Conservation (phyloP, 495 filamentous ascomycete genomes). For the Penicillium argentinense region DNA sequence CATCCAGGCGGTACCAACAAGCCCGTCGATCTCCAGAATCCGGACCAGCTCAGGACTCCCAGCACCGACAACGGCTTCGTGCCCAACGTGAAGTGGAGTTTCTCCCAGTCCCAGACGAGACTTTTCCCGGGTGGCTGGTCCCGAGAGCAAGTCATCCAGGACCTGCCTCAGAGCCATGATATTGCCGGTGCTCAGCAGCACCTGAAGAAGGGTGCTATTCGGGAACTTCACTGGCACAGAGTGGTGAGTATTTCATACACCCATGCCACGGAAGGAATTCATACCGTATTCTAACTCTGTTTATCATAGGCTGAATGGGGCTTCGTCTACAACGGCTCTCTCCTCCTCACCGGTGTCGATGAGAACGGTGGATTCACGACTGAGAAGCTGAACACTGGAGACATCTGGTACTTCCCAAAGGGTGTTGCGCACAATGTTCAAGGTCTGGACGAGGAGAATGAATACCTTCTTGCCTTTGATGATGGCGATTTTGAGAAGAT, state of each 20-base stretch:
- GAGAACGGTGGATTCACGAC: conserved; percentile 57
- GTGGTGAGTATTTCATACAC: conserved; percentile 41
- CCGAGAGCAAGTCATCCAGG: conserved; percentile 61
- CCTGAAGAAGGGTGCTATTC: conserved; percentile 59
- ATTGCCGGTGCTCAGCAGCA: conserved; percentile 65
- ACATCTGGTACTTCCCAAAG: conserved; percentile 70
- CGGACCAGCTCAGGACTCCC: conserved; percentile 57
- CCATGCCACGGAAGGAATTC: too few species aligned
- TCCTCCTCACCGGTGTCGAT: conserved; percentile 59
- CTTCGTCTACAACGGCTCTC: conserved; percentile 56
- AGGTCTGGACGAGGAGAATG: conserved; percentile 59
- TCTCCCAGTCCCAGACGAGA: conserved; percentile 60
- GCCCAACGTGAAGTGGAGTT: conserved; percentile 64
- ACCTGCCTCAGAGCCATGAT: conserved; percentile 59
- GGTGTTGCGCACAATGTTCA: conserved; percentile 61
- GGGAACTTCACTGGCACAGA: conserved; percentile 67
- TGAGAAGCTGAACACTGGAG: conserved; percentile 55
- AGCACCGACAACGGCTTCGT: conserved; percentile 60
- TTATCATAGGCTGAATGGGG: conserved; percentile 62
- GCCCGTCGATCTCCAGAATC: conserved; percentile 53
- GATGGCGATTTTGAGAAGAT: conserved; percentile 54
- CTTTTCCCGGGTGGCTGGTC: conserved; percentile 63
- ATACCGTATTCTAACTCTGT: background rate
- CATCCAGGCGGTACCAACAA: conserved; percentile 34
- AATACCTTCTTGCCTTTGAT: conserved; percentile 66